Base-by-base conservation (phyloP, 768 basidiomycete genomes). In the Sarcodon sp. region DNA sequence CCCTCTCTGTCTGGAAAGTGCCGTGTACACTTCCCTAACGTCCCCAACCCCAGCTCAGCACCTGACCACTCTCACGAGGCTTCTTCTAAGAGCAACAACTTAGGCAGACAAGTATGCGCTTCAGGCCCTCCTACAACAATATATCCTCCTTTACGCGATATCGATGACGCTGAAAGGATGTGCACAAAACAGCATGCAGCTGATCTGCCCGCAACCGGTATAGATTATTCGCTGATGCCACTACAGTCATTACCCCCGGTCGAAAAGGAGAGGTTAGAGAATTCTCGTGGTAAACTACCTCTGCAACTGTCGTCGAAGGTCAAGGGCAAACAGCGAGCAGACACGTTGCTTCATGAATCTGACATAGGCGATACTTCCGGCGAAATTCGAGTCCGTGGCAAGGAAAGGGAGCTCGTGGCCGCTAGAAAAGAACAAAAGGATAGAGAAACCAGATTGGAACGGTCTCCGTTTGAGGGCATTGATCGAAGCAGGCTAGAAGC, bases 321-420 rank as follows among this genome's bases (percentile, higher is more conserved):
- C 21, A 64, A 61, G 54, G 66, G 65, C 32, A 68, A 60, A 50
- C 47, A 57, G 35, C 61, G 55, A 33, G 53, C 50, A 37, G 3
- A 8, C 9, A 43, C 50, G 31, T n/a, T 15, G 32, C 44, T 43
- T 35, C 18, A 27, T 44, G 32, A 46, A 10, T 31, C 44, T 33
- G 33, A 48, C 44, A 11, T 52, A 38, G 64, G 11, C 52, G 69
- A 77, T 46, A 66, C 64, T 4, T 71, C 75, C 1, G 69, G 67
- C 1, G 68, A 72, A 15, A 59, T 69, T 10, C 69, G 67, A 4
- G 72, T 83, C 5, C 63, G 66, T 43, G 80, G 77, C 27, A 84
- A 77, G 55, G 77, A 83, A 55, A 66, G 66, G n/a, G 82, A 84
- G 57, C 64, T 86, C 43, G 61, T 67, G 10, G 72, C 68, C n/a